A percentile compares a stretch with the other conserved stretches of the same genome.
These are phyloP conservation scores for Hyphopichia burtonii DNA, from an alignment of 1,139 yeast genomes.

Conservation along the genomic window DNA sequence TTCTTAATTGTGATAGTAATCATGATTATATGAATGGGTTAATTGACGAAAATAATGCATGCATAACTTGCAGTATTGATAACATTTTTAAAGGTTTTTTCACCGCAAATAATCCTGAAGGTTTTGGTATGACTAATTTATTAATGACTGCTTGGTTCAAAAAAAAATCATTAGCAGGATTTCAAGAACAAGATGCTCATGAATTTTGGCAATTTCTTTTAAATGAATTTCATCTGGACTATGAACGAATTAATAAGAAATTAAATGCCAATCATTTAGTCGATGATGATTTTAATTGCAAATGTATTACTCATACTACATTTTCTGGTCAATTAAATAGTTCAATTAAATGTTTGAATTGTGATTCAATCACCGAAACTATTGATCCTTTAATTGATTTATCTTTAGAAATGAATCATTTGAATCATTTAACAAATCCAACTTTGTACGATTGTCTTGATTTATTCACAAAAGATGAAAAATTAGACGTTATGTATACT, in stretches of 20 bases:
- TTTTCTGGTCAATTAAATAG: conserved; percentile 75
- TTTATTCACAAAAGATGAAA: conserved; percentile 75
- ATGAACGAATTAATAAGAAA: conserved; percentile 22
- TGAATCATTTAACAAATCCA: conserved; percentile 14
- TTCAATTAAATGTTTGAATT: conserved; percentile 69
- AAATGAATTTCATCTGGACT: conserved; percentile 74
- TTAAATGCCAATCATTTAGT: background rate
- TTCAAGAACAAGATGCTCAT: conserved; percentile 96
- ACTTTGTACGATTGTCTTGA: conserved; percentile 64
- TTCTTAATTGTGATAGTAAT: conserved; percentile 36
- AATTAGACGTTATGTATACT: conserved; percentile 67
- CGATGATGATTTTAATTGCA: conserved; percentile 35
- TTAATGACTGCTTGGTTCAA: conserved; percentile 82
- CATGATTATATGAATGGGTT: conserved; percentile 18
- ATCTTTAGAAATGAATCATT: conserved; percentile 63
- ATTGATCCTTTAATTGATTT: conserved; percentile 90
- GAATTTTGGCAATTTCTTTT: conserved; percentile 92
- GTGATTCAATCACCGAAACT: conserved; percentile 64
- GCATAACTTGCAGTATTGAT: conserved; percentile 84
- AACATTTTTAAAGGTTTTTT: conserved; percentile 68
- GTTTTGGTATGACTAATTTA: conserved; percentile 73
- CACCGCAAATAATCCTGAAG: conserved; percentile 53
- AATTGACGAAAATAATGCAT: conserved; percentile 44
- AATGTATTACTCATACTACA: conserved; percentile 78
- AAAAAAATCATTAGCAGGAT: conserved; percentile 84